Conservation (phyloP, 2,329 filamentous ascomycete species). For the Gnomoniopsis smithogilvyi region DNA sequence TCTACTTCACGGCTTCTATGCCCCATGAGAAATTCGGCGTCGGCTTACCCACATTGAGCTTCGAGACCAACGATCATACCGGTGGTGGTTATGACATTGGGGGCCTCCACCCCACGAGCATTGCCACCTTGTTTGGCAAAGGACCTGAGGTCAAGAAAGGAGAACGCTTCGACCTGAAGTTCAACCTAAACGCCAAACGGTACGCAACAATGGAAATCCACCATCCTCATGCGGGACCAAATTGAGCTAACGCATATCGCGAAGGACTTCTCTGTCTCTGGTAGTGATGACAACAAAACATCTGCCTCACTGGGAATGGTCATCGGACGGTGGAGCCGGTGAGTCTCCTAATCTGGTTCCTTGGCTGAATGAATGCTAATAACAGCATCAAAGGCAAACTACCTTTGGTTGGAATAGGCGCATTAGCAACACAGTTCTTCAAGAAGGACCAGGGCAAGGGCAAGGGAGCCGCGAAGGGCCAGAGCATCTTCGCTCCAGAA, state of each 20-base stretch:
- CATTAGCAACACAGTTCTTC: constrained; percentile 1
- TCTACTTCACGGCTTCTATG: constrained; percentile 8
- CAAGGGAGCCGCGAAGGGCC: not conserved
- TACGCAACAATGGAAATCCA: not conserved
- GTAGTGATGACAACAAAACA: constrained; percentile 7
- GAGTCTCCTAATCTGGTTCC: not conserved
- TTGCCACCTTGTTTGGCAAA: constrained; percentile 7
- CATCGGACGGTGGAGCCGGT: constrained; percentile 5
- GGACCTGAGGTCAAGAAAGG: constrained; percentile 3
- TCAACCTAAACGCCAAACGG: constrained; percentile 5
- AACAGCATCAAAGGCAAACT: constrained; percentile 2
- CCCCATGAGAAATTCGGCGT: constrained; percentile 10
- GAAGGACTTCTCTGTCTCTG: constrained; percentile 3
- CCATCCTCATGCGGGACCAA: not conserved
- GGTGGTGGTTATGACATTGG: constrained; percentile 1
- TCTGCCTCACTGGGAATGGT: constrained; percentile 10
- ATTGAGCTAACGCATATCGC: not conserved
- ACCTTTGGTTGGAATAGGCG: not conserved
- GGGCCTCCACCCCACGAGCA: constrained; percentile 6
- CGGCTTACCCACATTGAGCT: constrained; percentile 1
- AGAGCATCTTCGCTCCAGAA: not conserved
- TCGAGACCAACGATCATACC: constrained; percentile 11
- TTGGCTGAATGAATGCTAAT: not conserved
- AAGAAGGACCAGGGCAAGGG: not conserved
- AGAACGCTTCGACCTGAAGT: constrained; percentile 9